phyloP scores from a whole-genome alignment of 345 rosid genomes.

The Gossypium australe region DNA sequence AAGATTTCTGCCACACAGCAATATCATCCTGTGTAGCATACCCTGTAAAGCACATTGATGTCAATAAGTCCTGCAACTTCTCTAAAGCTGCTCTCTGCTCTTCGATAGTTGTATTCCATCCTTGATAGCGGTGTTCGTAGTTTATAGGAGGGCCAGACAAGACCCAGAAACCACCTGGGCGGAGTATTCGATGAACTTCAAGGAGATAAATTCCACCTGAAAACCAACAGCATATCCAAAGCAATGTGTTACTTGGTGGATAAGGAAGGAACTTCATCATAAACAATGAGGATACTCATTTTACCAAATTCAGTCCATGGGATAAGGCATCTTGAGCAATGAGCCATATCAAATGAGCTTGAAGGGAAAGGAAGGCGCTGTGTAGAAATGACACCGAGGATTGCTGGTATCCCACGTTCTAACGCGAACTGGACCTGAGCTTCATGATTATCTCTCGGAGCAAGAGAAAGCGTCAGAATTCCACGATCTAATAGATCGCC shows the following conservation, averaged over 20 bases:
- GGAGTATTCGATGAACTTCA: conserved; percentile 84
- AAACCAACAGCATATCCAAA: conserved; percentile 4
- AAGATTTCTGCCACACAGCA: conserved; percentile 92
- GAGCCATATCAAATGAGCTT: conserved; percentile 97
- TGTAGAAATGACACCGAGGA: conserved; percentile 92
- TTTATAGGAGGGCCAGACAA: conserved; percentile 97
- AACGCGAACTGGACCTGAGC: conserved; percentile 98
- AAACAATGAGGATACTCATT: background rate
- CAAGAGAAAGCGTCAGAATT: conserved; percentile 86
- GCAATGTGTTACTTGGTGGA: no score
- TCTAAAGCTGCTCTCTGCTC: conserved; percentile 83
- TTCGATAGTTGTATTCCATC: conserved; percentile 94
- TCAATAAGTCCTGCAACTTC: conserved; percentile 64
- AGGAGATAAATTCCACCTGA: conserved; percentile 94
- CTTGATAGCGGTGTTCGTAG: conserved; percentile 79
- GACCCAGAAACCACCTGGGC: conserved; percentile 99
- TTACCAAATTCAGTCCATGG: conserved; percentile 99
- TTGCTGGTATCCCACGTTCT: conserved; percentile 98
- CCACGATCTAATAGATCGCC: conserved; percentile 91
- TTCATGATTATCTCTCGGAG: conserved; percentile 98
- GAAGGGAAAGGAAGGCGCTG: conserved; percentile 98
- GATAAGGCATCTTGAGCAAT: conserved; percentile 99
- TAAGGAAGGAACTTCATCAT: no score
- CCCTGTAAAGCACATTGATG: conserved; percentile 89
- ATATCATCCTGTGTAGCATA: conserved; percentile 79